Evolutionary conservation across 129 eudicot genomes (phyloP).

Genomic region (Flaveria linearis): DNA sequence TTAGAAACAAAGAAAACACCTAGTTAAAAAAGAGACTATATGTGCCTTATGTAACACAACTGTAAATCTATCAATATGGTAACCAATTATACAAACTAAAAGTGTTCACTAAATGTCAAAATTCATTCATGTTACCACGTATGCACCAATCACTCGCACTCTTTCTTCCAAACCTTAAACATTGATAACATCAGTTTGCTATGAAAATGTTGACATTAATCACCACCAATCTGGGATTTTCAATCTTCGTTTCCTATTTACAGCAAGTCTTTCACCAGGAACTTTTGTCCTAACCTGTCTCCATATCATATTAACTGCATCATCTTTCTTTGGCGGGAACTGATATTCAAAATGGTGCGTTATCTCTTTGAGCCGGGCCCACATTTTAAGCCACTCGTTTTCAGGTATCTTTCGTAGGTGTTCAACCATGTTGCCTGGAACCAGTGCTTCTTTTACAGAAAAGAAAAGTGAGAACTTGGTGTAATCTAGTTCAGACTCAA

Average conservation of each 20-base stretch:
- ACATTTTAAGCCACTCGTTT: constrained; percentile 71
- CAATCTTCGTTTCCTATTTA: constrained; percentile 69
- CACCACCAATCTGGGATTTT: constrained; percentile 90
- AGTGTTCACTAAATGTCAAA: neutral
- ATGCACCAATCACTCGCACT: neutral
- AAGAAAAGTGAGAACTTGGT: constrained; percentile 67
- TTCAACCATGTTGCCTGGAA: constrained; percentile 59
- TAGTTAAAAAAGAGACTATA: too few relatives aligned
- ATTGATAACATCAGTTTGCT: neutral
- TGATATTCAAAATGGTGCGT: constrained; percentile 76
- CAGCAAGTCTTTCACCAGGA: constrained; percentile 71
- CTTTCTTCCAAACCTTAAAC: neutral
- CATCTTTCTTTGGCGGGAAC: constrained; percentile 75
- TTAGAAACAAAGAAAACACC: too few relatives aligned
- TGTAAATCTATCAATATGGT: too few relatives aligned
- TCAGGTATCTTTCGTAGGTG: constrained; percentile 63
- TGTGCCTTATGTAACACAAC: too few relatives aligned
- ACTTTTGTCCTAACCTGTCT: constrained; percentile 72
- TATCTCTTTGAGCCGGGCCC: constrained; percentile 56
- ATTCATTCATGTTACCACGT: neutral
- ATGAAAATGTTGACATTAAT: neutral
- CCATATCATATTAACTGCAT: constrained; percentile 91
- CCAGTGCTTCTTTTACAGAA: constrained; percentile 67
- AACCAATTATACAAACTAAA: neutral
- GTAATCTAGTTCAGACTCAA: constrained; percentile 78